Conservation (phyloP, 768 basidiomycete species). For the Polyporus arcularius region DNA sequence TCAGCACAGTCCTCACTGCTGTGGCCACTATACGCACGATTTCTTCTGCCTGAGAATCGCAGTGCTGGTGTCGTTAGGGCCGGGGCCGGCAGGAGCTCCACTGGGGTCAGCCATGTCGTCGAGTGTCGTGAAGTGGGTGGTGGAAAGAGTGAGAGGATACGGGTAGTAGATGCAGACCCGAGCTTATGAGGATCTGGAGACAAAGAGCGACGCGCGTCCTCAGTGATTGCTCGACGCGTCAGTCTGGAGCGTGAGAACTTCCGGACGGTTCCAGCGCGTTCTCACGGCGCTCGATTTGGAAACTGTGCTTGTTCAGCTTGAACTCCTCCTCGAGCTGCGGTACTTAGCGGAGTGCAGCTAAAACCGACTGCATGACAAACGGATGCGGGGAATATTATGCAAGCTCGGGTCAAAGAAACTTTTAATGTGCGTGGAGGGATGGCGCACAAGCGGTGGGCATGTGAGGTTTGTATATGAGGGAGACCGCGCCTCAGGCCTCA, state of each 20-base stretch:
- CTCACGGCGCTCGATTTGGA: conserved; percentile 5
- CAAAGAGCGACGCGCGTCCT: conserved; percentile 35
- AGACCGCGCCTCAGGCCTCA: too few species aligned
- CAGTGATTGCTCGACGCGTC: conserved; percentile 18
- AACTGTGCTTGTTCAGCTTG: background rate
- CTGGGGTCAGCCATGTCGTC: conserved; percentile 55
- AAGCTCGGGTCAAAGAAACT: too few species aligned
- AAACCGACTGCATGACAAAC: too few species aligned
- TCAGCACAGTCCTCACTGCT: conserved; percentile 22
- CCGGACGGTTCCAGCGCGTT: conserved; percentile 27
- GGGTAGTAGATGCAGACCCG: conserved; percentile 3
- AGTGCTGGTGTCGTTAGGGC: conserved; percentile 87
- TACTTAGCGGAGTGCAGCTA: too few species aligned
- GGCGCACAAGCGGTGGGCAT: too few species aligned
- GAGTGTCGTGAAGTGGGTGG: conserved; percentile 21
- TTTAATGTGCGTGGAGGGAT: too few species aligned
- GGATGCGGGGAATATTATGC: too few species aligned
- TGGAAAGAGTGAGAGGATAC: conserved; percentile 11
- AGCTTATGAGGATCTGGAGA: conserved; percentile 23
- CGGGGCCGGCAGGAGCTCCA: conserved; percentile 81
- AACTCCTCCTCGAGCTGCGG: too few species aligned
- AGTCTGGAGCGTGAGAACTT: conserved; percentile 28
- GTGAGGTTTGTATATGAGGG: too few species aligned
- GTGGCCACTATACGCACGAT: conserved; percentile 63
- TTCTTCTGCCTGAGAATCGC: conserved; percentile 97